phyloP scores from a whole-genome alignment of 345 rosid species.

The Raphanus sativus region DNA sequence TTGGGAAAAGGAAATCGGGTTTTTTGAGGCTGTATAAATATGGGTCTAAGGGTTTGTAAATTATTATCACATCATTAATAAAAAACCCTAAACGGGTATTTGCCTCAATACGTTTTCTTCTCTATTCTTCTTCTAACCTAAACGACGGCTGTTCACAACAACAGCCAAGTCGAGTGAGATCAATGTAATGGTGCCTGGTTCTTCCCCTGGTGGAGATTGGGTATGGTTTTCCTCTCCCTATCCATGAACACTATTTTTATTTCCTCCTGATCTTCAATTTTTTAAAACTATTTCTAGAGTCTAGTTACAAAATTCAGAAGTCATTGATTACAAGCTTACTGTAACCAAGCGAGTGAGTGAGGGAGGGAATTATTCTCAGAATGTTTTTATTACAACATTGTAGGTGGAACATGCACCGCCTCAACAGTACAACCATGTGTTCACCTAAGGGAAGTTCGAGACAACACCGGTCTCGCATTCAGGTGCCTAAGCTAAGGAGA shows the following conservation, averaged over 20 bases:
- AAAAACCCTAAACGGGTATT: too few species aligned
- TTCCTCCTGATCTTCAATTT: neutral
- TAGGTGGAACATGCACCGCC: constrained; percentile 90
- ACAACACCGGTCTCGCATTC: constrained; percentile 93
- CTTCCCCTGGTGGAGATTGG: constrained; percentile 68
- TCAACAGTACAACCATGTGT: constrained; percentile 69
- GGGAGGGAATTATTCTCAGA: constrained; percentile 13
- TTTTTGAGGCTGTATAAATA: too few species aligned
- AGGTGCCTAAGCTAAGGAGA: constrained; percentile 62
- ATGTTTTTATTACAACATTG: constrained; percentile 24
- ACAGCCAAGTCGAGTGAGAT: constrained; percentile 93
- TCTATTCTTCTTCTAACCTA: too few species aligned
- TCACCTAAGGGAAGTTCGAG: constrained; percentile 65
- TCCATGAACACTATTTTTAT: constrained; percentile 1
- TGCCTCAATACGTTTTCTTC: too few species aligned
- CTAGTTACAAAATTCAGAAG: neutral
- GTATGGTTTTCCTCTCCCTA: constrained; percentile 44
- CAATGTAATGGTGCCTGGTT: constrained; percentile 81
- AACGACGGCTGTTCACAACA: too few species aligned
- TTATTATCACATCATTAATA: too few species aligned
- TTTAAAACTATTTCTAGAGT: neutral
- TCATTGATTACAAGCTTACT: neutral
- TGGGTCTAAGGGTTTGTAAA: too few species aligned
- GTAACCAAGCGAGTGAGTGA: neutral
- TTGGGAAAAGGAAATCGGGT: too few species aligned